Base-by-base conservation (phyloP, 1,139 yeast genomes). In the Saccharomyces hybrid region DNA sequence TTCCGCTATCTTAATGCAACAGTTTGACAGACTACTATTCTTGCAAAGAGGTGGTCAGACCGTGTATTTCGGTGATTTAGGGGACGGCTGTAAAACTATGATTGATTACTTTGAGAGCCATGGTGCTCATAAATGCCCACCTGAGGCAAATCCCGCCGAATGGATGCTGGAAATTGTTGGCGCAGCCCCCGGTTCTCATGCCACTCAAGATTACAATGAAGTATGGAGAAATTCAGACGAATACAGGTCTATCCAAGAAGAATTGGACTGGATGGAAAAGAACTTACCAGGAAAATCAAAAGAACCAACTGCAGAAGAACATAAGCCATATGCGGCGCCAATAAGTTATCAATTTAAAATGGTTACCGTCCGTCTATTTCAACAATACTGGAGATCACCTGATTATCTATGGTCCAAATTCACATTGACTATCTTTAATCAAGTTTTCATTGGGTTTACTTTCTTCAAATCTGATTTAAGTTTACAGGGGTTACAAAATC, bases 151-250 rank as follows among this genome's bases (percentile, higher is more conserved):
- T 63, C 93, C 91, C 8, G 91, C 91, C 4, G 93, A 85, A 67
- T 85, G 89, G 89, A 85, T 85, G 88, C 74, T 85, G 63, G 84
- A 82, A 59, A 86, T 84, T 55, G 84, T 85, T 65, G 90, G 90
- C 54, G 90, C 90, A 46, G 91, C 90, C 31, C 90, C 91, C 4
- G 90, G 89, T 29, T 78, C 88, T 34, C 78, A 76, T 57, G 86
- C 88, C 34, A 77, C 75, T 49, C 80, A 79, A 61, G 85, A 85
- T 66, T 85, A 82, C 69, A 75, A 77, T 59, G 81, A 84, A 57
- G 84, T 82, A 31, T 85, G 93, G 93, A 71, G 73, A 60, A 73
- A 75, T 51, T 83, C 88, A 5, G 70, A 73, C 0, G 88, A 85
- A 67, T 77, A 77, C 62, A 63, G 65, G 48, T 78, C 70, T 1